These are phyloP conservation scores for Avena sativa DNA, from an alignment of 176 grass and related monocot species.

Conservation along the genomic window DNA sequence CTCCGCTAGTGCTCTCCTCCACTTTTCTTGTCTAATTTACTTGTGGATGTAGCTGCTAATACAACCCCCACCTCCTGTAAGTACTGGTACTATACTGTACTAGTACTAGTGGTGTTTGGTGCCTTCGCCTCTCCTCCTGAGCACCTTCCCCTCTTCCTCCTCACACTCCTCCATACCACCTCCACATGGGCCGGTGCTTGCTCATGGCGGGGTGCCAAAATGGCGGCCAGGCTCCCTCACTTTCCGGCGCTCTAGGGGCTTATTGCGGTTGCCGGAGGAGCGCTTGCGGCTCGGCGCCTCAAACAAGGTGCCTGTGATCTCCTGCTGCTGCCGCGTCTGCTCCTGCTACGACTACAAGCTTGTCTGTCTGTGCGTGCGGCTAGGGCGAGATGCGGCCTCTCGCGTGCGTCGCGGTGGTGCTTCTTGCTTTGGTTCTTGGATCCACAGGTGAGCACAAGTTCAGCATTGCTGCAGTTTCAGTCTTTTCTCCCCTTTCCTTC, in stretches of 20 bases:
- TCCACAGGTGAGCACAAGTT: constrained; percentile 60
- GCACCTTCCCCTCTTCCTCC: constrained; percentile 25
- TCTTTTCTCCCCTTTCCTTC: background rate
- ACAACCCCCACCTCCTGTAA: background rate
- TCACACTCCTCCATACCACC: background rate
- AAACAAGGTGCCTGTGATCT: constrained; percentile 40
- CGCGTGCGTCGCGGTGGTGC: constrained; percentile 33
- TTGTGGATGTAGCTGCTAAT: background rate
- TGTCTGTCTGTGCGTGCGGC: background rate
- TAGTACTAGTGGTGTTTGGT: background rate
- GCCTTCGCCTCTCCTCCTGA: background rate
- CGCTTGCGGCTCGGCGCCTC: background rate
- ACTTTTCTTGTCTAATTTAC: constrained; percentile 36
- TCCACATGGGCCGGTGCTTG: constrained; percentile 28
- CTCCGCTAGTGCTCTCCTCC: background rate
- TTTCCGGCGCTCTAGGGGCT: constrained; percentile 29
- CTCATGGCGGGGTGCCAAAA: constrained; percentile 49
- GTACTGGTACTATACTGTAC: background rate
- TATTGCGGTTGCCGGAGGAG: constrained; percentile 24
- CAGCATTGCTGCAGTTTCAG: background rate
- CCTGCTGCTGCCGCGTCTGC: background rate
- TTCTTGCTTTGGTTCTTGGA: constrained; percentile 63
- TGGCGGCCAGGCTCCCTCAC: constrained; percentile 32
- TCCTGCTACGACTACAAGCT: background rate
- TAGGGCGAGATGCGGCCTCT: constrained; percentile 44